Evolutionary conservation across 495 filamentous ascomycete genomes (phyloP).

Genomic region (Jackrogersella minutella): DNA sequence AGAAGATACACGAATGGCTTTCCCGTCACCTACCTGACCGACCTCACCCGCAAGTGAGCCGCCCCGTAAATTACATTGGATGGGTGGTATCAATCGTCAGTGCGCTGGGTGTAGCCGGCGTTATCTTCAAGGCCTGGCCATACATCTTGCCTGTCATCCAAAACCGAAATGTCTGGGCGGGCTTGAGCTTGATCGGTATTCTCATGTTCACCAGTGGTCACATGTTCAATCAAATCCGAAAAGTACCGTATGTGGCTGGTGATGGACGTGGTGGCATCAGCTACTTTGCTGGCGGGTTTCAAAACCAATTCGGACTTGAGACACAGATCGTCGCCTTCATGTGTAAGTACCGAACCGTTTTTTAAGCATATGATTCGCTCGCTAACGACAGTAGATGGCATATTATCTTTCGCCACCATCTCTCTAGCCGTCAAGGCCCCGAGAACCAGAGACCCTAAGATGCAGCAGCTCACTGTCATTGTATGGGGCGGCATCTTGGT

Average conservation of each 20-base stretch:
- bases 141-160: conserved; percentile 86
- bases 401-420: conserved; percentile 92
- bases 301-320: conserved; percentile 94
- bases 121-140: conserved; percentile 77
- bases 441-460: conserved; percentile 76
- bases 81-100: conserved; percentile 72
- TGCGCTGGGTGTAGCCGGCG: conserved; percentile 70
- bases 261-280: conserved; percentile 85
- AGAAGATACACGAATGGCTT: conserved; percentile 81
- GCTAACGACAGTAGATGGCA: conserved; percentile 71
- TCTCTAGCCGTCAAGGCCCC: conserved; percentile 90
- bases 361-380: not conserved
- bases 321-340: conserved; percentile 95
- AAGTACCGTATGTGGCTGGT: conserved; percentile 91
- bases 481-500: conserved; percentile 83
- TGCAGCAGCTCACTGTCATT: conserved; percentile 82
- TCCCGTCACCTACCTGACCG: conserved; percentile 76
- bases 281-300: conserved; percentile 94
- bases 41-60: conserved; percentile 76
- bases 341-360: conserved; percentile 70
- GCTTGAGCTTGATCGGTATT: conserved; percentile 85
- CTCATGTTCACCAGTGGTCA: conserved; percentile 95
- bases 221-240: conserved; percentile 99
- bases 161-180: conserved; percentile 94
- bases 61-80: conserved; percentile 86